phyloP scores from a whole-genome alignment of 345 rosid genomes.

The Salix suchowensis region DNA sequence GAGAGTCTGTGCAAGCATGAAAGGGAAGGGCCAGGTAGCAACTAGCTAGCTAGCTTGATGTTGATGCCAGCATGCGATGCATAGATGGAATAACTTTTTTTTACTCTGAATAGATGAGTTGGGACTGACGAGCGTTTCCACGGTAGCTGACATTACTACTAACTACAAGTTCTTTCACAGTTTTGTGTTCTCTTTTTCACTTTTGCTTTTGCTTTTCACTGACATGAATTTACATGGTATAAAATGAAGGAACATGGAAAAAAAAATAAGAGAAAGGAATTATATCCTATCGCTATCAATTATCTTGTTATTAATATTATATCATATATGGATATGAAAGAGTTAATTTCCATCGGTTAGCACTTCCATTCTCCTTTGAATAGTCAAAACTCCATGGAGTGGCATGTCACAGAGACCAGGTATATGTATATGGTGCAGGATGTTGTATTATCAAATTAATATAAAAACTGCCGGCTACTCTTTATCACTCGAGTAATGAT shows the following conservation, averaged over 20 bases:
- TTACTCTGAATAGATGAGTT: background rate
- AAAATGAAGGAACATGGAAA: conserved; percentile 9
- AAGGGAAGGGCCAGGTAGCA: background rate
- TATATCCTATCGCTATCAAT: conserved; percentile 19
- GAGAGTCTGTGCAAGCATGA: conserved; percentile 27
- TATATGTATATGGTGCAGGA: too few species aligned
- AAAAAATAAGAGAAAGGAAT: conserved; percentile 14
- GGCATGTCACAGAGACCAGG: background rate
- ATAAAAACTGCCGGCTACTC: too few species aligned
- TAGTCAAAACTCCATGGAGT: background rate
- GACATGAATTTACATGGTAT: conserved; percentile 25
- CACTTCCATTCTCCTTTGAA: background rate
- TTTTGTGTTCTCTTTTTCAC: background rate
- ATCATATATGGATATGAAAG: background rate
- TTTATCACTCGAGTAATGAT: too few species aligned
- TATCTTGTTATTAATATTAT: background rate
- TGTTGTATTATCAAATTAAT: too few species aligned
- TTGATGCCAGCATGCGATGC: conserved; percentile 15
- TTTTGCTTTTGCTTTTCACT: conserved; percentile 7
- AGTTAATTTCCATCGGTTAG: background rate
- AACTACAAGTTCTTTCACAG: conserved; percentile 20
- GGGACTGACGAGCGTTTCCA: conserved; percentile 23
- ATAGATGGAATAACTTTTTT: conserved; percentile 27
- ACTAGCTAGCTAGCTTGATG: background rate
- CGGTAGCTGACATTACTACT: conserved; percentile 33